A percentile compares a stretch with the other conserved stretches of the same genome.
Conservation (phyloP, 306 rosid species). For the Glycine tomentella region DNA sequence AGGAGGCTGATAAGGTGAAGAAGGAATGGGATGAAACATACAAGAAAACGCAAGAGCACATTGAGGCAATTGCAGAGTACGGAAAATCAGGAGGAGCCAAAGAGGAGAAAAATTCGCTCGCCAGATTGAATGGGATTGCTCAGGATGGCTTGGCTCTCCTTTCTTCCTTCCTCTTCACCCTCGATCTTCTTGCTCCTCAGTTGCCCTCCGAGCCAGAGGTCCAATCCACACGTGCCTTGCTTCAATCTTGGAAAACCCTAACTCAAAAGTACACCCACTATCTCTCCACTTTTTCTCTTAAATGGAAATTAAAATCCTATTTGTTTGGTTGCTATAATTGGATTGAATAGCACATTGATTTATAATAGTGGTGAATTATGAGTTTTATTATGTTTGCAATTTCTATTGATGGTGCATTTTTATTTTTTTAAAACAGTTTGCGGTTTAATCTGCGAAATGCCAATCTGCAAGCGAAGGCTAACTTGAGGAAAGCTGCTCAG, state of each 20-base stretch:
- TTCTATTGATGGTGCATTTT: slow-evolving; percentile 24
- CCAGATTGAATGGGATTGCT: slow-evolving; percentile 82
- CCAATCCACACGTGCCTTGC: slow-evolving; percentile 64
- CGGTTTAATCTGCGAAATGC: slow-evolving; percentile 79
- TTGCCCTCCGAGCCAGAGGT: slow-evolving; percentile 69
- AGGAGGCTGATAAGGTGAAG: slow-evolving; percentile 75
- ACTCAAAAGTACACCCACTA: slow-evolving; percentile 55
- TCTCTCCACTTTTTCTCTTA: not conserved
- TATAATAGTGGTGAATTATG: not conserved
- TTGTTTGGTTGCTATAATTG: not conserved
- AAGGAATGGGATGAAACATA: slow-evolving; percentile 77
- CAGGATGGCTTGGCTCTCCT: slow-evolving; percentile 82
- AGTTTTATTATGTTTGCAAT: slow-evolving; percentile 6
- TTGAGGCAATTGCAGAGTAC: slow-evolving; percentile 69
- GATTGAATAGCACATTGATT: not conserved
- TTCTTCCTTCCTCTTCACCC: slow-evolving; percentile 74
- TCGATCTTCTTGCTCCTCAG: slow-evolving; percentile 90
- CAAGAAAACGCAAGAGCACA: slow-evolving; percentile 56
- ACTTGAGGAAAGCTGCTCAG: slow-evolving; percentile 83
- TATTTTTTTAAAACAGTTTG: slow-evolving; percentile 60
- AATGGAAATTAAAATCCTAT: not conserved
- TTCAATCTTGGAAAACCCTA: slow-evolving; percentile 77
- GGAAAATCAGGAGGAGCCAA: slow-evolving; percentile 51
- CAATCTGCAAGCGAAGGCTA: slow-evolving; percentile 82
- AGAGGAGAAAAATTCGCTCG: slow-evolving; percentile 66